Percentiles rank a stretch among this genome's conserved stretches.
phyloP scores from a whole-genome alignment of 2,329 filamentous ascomycete genomes.

The Fusarium mundagurra region DNA sequence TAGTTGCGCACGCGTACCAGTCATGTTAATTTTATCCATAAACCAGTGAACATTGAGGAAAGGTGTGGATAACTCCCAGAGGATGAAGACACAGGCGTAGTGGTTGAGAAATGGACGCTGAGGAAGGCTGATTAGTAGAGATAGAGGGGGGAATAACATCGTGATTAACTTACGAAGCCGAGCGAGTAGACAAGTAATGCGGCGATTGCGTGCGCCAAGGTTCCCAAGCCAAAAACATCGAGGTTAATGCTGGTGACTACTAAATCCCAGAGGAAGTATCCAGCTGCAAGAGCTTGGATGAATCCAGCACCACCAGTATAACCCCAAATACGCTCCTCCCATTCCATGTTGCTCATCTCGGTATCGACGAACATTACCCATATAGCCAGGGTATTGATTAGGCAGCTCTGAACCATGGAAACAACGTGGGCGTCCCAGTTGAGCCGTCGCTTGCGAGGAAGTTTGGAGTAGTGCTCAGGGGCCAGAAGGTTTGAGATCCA shows the following conservation, averaged over 20 bases:
- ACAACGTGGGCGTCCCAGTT: constrained; percentile 91
- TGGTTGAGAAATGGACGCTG: constrained; percentile 87
- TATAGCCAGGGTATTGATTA: constrained; percentile 78
- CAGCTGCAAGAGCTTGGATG: constrained; percentile 79
- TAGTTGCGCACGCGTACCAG: constrained; percentile 76
- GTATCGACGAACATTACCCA: constrained; percentile 76
- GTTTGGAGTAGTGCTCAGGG: constrained; percentile 71
- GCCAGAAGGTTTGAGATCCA: constrained; percentile 70
- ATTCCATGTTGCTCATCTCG: constrained; percentile 73
- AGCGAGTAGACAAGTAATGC: constrained; percentile 79
- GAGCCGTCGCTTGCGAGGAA: constrained; percentile 68
- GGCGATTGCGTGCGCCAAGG: constrained; percentile 79
- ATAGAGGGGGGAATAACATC: neutral
- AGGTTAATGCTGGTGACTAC: constrained; percentile 74
- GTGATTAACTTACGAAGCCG: constrained; percentile 74
- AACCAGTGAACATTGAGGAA: constrained; percentile 94
- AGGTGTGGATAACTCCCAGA: constrained; percentile 86
- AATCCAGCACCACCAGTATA: constrained; percentile 78
- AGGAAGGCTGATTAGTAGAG: neutral
- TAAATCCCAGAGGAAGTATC: constrained; percentile 88
- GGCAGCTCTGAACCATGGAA: constrained; percentile 78
- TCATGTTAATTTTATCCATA: constrained; percentile 86
- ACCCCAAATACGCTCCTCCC: constrained; percentile 77
- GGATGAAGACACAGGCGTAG: constrained; percentile 82
- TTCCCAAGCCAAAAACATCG: constrained; percentile 77